Percentiles rank a stretch among this genome's conserved stretches.
phyloP scores from a whole-genome alignment of 148 eudicot genomes.

The Rhododendron vialii region DNA sequence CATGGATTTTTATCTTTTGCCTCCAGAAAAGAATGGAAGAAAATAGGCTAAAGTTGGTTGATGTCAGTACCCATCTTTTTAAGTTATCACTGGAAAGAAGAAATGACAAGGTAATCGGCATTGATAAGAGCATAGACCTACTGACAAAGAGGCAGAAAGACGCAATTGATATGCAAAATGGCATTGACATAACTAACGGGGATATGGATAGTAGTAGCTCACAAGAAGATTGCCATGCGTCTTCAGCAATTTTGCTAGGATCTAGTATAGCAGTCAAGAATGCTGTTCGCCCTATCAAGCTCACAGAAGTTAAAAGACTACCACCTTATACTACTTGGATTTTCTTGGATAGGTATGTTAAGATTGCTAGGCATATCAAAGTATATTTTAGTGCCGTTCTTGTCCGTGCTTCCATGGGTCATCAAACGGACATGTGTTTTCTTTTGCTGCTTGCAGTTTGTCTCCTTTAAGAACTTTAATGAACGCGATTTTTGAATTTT shows the following conservation, averaged over 20 bases:
- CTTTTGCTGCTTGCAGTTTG: not conserved
- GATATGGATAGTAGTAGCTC: conserved; percentile 62
- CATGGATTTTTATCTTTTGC: conserved; percentile 5
- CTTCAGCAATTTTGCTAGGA: conserved; percentile 83
- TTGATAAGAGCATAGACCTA: conserved; percentile 37
- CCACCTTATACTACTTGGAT: conserved; percentile 97
- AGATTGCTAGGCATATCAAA: not conserved
- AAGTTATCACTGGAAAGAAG: conserved; percentile 57
- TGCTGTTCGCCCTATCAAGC: conserved; percentile 77
- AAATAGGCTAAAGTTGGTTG: conserved; percentile 56
- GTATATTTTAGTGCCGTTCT: not conserved
- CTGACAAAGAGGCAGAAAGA: conserved; percentile 73
- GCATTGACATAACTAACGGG: conserved; percentile 42
- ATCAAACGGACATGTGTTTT: not conserved
- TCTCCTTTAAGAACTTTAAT: not conserved
- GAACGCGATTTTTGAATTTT: not conserved
- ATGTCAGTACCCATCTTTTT: conserved; percentile 34
- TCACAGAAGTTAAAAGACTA: conserved; percentile 66
- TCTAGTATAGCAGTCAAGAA: conserved; percentile 73
- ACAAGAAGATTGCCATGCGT: conserved; percentile 56
- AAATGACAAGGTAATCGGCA: conserved; percentile 24
- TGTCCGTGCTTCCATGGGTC: not conserved
- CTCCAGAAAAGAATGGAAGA: conserved; percentile 74
- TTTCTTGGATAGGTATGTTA: conserved; percentile 76
- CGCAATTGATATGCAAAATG: conserved; percentile 77